Evolutionary conservation across 176 grass and related monocot genomes (phyloP), one percentile per base, ranked within the genome.

Genomic region (Carex cristatella): DNA sequence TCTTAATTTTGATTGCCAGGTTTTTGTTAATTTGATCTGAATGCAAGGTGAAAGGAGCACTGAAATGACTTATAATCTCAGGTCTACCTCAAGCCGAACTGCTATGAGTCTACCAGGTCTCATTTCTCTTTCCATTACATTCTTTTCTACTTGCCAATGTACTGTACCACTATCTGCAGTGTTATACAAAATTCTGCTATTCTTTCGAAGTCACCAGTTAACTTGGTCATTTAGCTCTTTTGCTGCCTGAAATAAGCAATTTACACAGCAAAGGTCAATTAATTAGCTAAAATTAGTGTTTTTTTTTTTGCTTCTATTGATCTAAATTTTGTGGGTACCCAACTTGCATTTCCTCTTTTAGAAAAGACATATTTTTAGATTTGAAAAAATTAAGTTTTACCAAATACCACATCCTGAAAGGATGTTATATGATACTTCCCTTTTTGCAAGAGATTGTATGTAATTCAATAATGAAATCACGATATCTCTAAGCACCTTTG

Each of bases 11-110:
- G 1, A 53, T 79, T 79, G 49, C 48, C 74, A 79, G 74, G 53
- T 79, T 10, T 58, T 13, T 79, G 2, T 81, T 4, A 4, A 28
- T 35, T 65, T 46, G 59, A 65, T 81, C 59, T 83, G 11, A 83
- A 83, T 83, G 81, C 81, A 83, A 69, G 61, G 81, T 67, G 16
- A 53, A 56, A 83, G 81, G 61, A 56, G 81, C 46, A 69, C 81
- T 10, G 81, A 83, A 53, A 53, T 67, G 61, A 67, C 61, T 32
- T 83, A 83, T 55, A 83, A 69, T 49, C 81, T 83, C 5, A 69
- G 81, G 81, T 83, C 81, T 33, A 55, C 32, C 44, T 55, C 81
- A 31, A 83, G 27, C 40, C 81, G 28, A 30, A 69, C 64, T 15
- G 46, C 63, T 16, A 33, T 31, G 23, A 67, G 42, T 69, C 16